Base-by-base conservation (phyloP, 2,329 filamentous ascomycete species). In the Juglanconis oblonga region DNA sequence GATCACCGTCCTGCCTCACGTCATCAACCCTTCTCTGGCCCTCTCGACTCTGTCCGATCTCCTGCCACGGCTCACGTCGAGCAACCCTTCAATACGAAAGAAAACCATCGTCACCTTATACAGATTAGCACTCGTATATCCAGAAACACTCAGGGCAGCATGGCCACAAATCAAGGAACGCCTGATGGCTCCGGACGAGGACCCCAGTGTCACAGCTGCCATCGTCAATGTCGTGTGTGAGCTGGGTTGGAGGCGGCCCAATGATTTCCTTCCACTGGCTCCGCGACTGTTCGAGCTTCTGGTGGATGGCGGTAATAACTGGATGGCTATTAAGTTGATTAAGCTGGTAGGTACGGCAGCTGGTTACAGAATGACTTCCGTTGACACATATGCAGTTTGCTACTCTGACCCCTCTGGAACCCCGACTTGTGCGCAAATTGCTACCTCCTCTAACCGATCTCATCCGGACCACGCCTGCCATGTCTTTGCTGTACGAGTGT, bases 271-370 rank as follows among this genome's bases (percentile, higher is more conserved):
- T 35, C 91, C 95, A 13, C 80, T 99, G 35, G 95, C 95, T 0
- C 95, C 95, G 8, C 84, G 95, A 61, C 76, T 99, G 32, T 99
- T 98, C 69, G 93, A 97, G 71, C 81, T 99, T 17, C 79, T 99
- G 32, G 93, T 97, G 11, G 90, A 96, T 62, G 89, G 92, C 58
- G 90, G 90, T 42, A 98, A 99, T 75, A 99, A 99, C 74, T 99
- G 95, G 95, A 98, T 99, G 94, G 93, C 93, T 61, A 99, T 99
- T 72, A 99, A 99, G 73, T 86, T 99, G 64, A 98, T 99, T 73
- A 99, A 99, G 76, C 83, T 99, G 64, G 91, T 94, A 73, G 66
- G 85, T 77, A 17, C 17, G 66, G 38, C 7, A 17, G 9, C 3
- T 5, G 2, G n/a, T n/a, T 10, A 29, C 1, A 9, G n/a, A 14